Base-by-base conservation (phyloP, 768 basidiomycete species). In the Phylloporus scabripes region DNA sequence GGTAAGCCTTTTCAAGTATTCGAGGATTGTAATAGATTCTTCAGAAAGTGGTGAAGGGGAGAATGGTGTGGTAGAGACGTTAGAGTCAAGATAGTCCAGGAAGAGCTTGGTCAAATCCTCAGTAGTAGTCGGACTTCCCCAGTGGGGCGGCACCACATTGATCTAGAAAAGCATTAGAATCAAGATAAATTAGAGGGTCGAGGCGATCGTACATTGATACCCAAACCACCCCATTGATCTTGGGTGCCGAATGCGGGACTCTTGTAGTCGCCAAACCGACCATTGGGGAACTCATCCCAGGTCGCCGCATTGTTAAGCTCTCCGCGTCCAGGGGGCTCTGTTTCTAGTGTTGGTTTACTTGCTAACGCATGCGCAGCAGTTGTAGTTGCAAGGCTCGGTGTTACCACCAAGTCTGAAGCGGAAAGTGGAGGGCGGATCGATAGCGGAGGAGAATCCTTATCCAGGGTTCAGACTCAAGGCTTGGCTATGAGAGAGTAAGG, bases 231-330 rank as follows among this genome's bases (percentile, higher is more conserved):
- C 87, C 88, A 92, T 2, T 75, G 84, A 52, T 83, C 85, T 59
- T 80, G 82, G 29, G 74, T 73, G 40, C 96, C 96, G 58, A 87
- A 99, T 1, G 96, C 96, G 18, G 96, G 96, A 72, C 92, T 95
- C 61, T 96, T 90, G 64, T 87, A 90, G 66, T 98, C 96, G 53
- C 96, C 96, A 66, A 97, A 98, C 9, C 96, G 85, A 31, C 96
- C 96, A 63, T 99, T 99, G 7, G 96, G 96, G 65, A 97, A 98
- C 61, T 99, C 96, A 59, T 92, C 90, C 90, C 90, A 92, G 17
- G 81, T 81, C 1, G 83, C 77, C 0, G 86, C 86, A 54, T 85
- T 79, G 59, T 85, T 89, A 7, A 85, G 70, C 54, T 90, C 88
- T 6, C 86, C 87, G 38, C 79, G 77, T 23, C 85, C 83, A 24